phyloP scores from a whole-genome alignment of 2,329 filamentous ascomycete genomes.

The Beauveria australis region DNA sequence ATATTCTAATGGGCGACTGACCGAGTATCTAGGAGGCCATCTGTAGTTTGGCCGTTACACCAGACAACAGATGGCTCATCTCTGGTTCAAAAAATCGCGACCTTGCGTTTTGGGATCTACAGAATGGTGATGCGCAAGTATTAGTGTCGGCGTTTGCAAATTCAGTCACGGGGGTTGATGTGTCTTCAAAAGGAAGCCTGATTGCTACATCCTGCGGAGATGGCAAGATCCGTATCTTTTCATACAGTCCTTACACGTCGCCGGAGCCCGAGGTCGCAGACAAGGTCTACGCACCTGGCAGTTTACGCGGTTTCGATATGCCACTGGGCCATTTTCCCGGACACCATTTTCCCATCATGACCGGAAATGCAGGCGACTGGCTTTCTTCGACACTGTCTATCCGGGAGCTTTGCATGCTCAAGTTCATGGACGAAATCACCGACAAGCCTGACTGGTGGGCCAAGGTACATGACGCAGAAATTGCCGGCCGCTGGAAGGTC shows the following conservation, averaged over 20 bases:
- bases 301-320: no score
- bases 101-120: background rate
- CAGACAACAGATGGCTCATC: background rate
- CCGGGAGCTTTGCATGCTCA: conserved; percentile 28
- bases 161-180: background rate
- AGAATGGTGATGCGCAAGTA: background rate
- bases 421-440: conserved; percentile 26
- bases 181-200: background rate
- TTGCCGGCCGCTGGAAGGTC: conserved; percentile 3
- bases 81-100: background rate
- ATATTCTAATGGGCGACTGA: background rate
- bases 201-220: background rate
- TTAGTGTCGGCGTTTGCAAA: background rate
- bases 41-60: background rate
- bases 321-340: no score
- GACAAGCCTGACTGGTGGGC: conserved; percentile 29
- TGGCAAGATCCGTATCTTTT: background rate
- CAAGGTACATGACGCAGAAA: conserved; percentile 19
- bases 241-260: background rate
- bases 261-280: no score
- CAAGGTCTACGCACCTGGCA: no score
- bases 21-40: background rate
- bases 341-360: no score
- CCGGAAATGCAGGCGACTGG: no score
- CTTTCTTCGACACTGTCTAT: conserved; percentile 6